Percentiles rank a stretch among this genome's conserved stretches.
These are phyloP conservation scores for Saccharomyces paradoxus DNA, from an alignment of 805 yeast species.

Conservation along the genomic window DNA sequence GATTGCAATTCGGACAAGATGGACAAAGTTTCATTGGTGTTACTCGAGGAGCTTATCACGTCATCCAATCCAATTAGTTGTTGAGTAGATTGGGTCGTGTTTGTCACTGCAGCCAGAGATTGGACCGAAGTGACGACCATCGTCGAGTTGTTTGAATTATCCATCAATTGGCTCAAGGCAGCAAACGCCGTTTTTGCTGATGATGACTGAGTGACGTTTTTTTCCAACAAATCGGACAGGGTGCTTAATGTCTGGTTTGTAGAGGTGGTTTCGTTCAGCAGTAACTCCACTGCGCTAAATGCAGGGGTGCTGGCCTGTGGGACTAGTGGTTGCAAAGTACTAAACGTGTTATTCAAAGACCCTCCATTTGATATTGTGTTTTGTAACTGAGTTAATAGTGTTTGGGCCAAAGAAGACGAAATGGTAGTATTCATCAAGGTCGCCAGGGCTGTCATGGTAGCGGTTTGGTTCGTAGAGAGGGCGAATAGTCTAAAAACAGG, in stretches of 20 bases:
- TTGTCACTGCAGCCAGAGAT: conserved; percentile 13
- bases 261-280: conserved; percentile 13
- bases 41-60: conserved; percentile 16
- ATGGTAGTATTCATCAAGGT: conserved; percentile 18
- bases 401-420: conserved; percentile 11
- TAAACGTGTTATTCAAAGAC: conserved; percentile 10
- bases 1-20: conserved; percentile 14
- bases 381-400: conserved; percentile 13
- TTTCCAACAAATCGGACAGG: conserved; percentile 12
- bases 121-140: conserved; percentile 14
- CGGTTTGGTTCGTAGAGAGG: conserved; percentile 16
- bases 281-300: conserved; percentile 11
- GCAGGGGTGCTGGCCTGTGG: conserved; percentile 12
- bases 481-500: conserved; percentile 23
- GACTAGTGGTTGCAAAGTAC: conserved; percentile 8
- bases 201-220: conserved; percentile 17
- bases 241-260: conserved; percentile 13
- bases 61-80: conserved; percentile 19
- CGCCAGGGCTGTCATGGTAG: conserved; percentile 16
- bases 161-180: conserved; percentile 14
- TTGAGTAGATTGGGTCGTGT: conserved; percentile 16
- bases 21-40: conserved; percentile 16
- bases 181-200: conserved; percentile 17
- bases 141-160: conserved; percentile 14
- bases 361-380: conserved; percentile 4